A percentile compares a stretch with the other conserved stretches of the same genome.
phyloP scores from a whole-genome alignment of 139 green algal genomes.

The Chlorella vulgaris region DNA sequence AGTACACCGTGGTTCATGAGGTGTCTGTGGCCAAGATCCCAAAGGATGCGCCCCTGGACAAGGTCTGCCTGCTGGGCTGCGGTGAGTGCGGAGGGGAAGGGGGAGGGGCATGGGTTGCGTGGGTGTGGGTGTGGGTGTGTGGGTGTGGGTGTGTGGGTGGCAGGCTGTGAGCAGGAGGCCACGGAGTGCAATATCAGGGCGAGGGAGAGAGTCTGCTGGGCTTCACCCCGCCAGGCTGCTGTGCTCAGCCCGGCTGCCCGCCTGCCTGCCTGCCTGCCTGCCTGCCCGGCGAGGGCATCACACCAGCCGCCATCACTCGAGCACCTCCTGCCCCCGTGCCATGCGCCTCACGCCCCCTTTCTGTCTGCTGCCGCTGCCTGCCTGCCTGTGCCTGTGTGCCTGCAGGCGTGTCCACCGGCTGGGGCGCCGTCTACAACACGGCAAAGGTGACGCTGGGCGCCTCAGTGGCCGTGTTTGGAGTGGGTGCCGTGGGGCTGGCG shows the following conservation, averaged over 20 bases:
- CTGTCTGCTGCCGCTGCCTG: too few species aligned
- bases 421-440: constrained; percentile 97
- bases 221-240: too few species aligned
- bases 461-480: constrained; percentile 89
- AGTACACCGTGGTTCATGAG: constrained; percentile 99
- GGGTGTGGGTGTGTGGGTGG: not conserved
- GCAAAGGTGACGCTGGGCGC: constrained; percentile 83
- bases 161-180: too few species aligned
- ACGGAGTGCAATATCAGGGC: too few species aligned
- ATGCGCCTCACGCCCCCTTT: constrained; percentile 45
- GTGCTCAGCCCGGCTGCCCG: too few species aligned
- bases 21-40: constrained; percentile 82
- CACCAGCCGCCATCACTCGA: too few species aligned
- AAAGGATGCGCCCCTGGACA: constrained; percentile 73
- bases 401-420: constrained; percentile 65
- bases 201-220: too few species aligned
- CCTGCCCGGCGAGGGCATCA: too few species aligned
- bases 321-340: too few species aligned
- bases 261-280: too few species aligned
- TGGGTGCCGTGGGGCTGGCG: constrained; percentile 89
- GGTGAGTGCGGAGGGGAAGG: constrained; percentile 44
- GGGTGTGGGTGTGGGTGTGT: not conserved
- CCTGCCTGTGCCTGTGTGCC: too few species aligned
- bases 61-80: constrained; percentile 91
- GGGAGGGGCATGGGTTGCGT: not conserved